Conservation (phyloP, 1,284 basidiomycete genomes). For the Ustilago vetiveriae region DNA sequence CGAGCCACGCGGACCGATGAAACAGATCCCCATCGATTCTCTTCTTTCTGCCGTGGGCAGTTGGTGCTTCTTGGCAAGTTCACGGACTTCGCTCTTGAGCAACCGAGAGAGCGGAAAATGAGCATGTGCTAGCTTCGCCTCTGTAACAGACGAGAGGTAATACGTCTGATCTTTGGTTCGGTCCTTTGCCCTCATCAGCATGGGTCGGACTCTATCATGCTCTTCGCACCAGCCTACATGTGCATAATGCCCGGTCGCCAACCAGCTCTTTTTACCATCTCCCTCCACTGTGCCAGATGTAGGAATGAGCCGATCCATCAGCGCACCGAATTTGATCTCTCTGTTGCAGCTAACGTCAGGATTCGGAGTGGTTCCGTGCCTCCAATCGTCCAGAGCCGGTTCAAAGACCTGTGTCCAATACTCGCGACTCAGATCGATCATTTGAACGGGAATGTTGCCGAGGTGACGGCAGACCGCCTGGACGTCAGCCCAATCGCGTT, state of each 20-base stretch:
- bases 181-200: constrained; percentile 52
- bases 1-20: constrained; percentile 77
- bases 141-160: constrained; percentile 75
- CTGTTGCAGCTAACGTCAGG: constrained; percentile 93
- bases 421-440: constrained; percentile 51
- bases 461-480: constrained; percentile 77
- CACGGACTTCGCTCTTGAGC: constrained; percentile 74
- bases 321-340: constrained; percentile 91
- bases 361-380: constrained; percentile 75
- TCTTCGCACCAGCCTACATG: constrained; percentile 70
- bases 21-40: constrained; percentile 98
- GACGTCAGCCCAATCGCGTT: constrained; percentile 92
- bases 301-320: constrained; percentile 72
- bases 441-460: constrained; percentile 73
- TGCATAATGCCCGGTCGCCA: constrained; percentile 94
- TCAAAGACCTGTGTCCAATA: constrained; percentile 65
- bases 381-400: constrained; percentile 59
- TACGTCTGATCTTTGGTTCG: constrained; percentile 88
- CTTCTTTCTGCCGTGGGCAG: constrained; percentile 81
- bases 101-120: constrained; percentile 72
- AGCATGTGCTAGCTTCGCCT: constrained; percentile 69
- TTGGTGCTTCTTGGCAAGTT: constrained; percentile 75
- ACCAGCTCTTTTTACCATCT: constrained; percentile 66
- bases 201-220: constrained; percentile 3
- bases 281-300: not conserved